Evolutionary conservation across 2,329 filamentous ascomycete genomes (phyloP), one percentile per base, ranked within the genome.

Genomic region (Aspergillus aculeatinus): DNA sequence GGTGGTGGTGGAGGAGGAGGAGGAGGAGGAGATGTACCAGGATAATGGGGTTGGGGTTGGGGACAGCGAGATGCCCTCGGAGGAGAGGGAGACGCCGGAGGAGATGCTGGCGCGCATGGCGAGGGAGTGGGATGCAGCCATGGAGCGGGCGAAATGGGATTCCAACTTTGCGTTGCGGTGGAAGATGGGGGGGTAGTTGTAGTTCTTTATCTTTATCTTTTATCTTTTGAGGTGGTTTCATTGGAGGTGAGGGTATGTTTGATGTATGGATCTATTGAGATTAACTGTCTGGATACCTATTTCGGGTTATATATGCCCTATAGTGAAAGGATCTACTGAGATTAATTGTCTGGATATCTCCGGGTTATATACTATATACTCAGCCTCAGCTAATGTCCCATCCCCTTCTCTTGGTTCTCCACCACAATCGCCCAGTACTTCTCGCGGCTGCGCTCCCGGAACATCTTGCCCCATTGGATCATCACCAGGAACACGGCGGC

Each of bases 401-500:
- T 73, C 11, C 73, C 72, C 55, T 67, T 73, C 48, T 69, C 68
- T 65, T 64, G 61, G 35, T 75, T 75, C 63, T 74, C 70, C 5
- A 61, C 62, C 1, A 77, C 75, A 16, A 76, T 66, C 12, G 64
- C 65, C 75, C 76, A 77, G 57, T 78, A 78, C 58, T 68, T 74
- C 51, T 71, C 70, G 5, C 70, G 72, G 48, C 70, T 76, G 6
- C 65, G 68, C 23, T 67, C 65, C 5, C 76, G 68, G 57, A 73
- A 74, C 9, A 51, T 62, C 61, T 79, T 79, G 7, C 77, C 77
- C 51, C 60, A 77, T 63, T 71, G 70, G 21, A 78, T 69, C 74
- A 79, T 78, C 10, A 75, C 57, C 14, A 79, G 62, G 60, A 79
- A 79, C 1, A 70, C 69, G 5, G 69, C 77, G 2, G 74, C 69